Base-by-base conservation (phyloP, 208 protist genomes). In the Wallacemonas sp. region DNA sequence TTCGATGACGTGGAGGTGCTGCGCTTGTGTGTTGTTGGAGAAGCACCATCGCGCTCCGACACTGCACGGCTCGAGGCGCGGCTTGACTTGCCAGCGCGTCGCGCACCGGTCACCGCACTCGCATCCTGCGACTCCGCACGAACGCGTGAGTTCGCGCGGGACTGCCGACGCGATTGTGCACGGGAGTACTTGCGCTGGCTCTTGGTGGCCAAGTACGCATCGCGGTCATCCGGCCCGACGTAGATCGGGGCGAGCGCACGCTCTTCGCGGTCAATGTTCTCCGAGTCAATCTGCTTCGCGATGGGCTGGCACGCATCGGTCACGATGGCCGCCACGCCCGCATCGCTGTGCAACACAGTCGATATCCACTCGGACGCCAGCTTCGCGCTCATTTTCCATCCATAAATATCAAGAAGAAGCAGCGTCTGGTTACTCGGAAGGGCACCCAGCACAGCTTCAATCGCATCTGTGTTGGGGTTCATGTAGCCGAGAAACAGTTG, bases 401-500 rank as follows among this genome's bases (percentile, higher is more conserved):
- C 90, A 63, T 88, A 90, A 26, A 96, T 84, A 53, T 96, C 90
- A 30, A 96, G 61, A 39, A 96, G 72, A 53, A 93, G 68, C 31
- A 96, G 69, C 2, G 75, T 84, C 62, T 68, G 66, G 74, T 93
- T 96, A 8, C 70, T 59, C 14, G 56, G 54, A 9, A 96, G 71
- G 5, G 83, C 73, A 3, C 62, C 55, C 31, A 96, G 80, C 30
- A 94, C 85, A 26, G 66, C 22, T 22, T 63, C 79, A 0, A 84
- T 77, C 9, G 70, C 71, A n/a, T 89, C 79, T 17, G 87, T 73
- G 21, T 70, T 77, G 5, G 90, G 85, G 41, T 80, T 89, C 90
- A 96, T 96, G 75, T 88, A 94, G 56, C 90, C 90, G n/a, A 96
- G 83, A 61, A 94, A 96, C 42, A 96, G 85, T 72, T 96, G 90